phyloP scores from a whole-genome alignment of 371 early-diverging fungal genomes.

The Gilbertella persicaria region DNA sequence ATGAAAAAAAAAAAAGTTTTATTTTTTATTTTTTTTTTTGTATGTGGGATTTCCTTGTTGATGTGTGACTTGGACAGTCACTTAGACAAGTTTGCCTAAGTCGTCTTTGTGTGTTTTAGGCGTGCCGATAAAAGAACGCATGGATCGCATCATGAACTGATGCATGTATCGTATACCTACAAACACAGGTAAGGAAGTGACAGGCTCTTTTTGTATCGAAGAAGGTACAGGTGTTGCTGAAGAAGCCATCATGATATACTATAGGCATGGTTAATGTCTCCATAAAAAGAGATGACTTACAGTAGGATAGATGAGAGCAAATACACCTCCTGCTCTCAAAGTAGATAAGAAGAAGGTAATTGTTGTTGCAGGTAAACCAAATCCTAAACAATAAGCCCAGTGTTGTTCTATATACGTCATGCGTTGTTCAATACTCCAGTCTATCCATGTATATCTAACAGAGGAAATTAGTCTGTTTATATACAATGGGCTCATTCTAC shows the following conservation, averaged over 20 bases:
- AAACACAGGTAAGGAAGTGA: constrained; percentile 21
- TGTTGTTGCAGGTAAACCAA: constrained; percentile 46
- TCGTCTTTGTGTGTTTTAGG: constrained; percentile 20
- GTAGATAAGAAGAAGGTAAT: constrained; percentile 49
- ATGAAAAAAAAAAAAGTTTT: not conserved
- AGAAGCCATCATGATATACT: constrained; percentile 54
- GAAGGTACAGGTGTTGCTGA: constrained; percentile 33
- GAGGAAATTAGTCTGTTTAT: not conserved
- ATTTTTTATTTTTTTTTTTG: not conserved
- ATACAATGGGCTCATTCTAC: not conserved
- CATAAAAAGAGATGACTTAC: constrained; percentile 24
- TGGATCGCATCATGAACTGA: constrained; percentile 8
- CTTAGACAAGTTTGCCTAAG: constrained; percentile 21
- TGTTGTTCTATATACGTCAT: constrained; percentile 47
- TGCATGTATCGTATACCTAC: constrained; percentile 32
- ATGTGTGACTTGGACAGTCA: constrained; percentile 4
- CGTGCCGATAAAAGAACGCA: constrained; percentile 13
- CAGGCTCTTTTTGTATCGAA: not conserved
- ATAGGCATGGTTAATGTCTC: not conserved
- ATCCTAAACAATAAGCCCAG: constrained; percentile 55
- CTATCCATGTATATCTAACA: constrained; percentile 51
- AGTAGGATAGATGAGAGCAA: constrained; percentile 50
- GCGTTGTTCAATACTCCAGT: constrained; percentile 46
- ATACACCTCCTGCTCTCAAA: constrained; percentile 45
- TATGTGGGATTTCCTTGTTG: not conserved